Conservation (phyloP, 2,329 filamentous ascomycete species). For the Scleromitrula shiraiana region DNA sequence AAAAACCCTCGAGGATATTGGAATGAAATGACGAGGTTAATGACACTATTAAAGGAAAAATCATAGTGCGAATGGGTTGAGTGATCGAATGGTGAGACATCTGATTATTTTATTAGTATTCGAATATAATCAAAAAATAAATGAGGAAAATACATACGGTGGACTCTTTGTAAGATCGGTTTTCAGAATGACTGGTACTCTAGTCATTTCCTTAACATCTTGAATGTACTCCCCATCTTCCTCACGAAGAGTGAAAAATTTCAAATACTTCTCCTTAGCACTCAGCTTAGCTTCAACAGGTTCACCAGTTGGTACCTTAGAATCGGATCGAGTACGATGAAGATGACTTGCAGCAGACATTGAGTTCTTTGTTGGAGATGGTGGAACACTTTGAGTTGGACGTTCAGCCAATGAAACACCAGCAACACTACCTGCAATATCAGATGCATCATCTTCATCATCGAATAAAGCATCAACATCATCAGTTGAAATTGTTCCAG, state of each 20-base stretch:
- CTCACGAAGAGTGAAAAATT: slow-evolving; percentile 81
- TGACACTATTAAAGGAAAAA: background rate
- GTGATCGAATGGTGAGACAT: slow-evolving; percentile 74
- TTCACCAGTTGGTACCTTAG: slow-evolving; percentile 73
- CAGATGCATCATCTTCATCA: slow-evolving; percentile 73
- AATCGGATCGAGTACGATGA: slow-evolving; percentile 87
- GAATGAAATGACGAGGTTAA: background rate
- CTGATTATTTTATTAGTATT: slow-evolving; percentile 44
- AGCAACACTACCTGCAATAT: slow-evolving; percentile 83
- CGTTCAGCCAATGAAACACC: slow-evolving; percentile 85
- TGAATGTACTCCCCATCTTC: slow-evolving; percentile 95
- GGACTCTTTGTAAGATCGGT: slow-evolving; percentile 98
- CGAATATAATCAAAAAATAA: background rate
- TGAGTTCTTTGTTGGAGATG: slow-evolving; percentile 74
- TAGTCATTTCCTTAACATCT: slow-evolving; percentile 95
- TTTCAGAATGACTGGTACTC: slow-evolving; percentile 96
- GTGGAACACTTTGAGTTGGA: slow-evolving; percentile 89
- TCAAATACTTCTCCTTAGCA: slow-evolving; percentile 95
- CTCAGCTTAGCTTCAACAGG: slow-evolving; percentile 71
- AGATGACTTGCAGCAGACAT: slow-evolving; percentile 58
- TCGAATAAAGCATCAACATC: slow-evolving; percentile 95
- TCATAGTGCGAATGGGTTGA: slow-evolving; percentile 63
- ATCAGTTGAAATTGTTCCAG: slow-evolving; percentile 85
- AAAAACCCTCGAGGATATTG: slow-evolving; percentile 1
- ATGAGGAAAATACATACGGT: slow-evolving; percentile 65